Conservation (phyloP, 176 grass and related monocot species). For the Aegilops tauschii region DNA sequence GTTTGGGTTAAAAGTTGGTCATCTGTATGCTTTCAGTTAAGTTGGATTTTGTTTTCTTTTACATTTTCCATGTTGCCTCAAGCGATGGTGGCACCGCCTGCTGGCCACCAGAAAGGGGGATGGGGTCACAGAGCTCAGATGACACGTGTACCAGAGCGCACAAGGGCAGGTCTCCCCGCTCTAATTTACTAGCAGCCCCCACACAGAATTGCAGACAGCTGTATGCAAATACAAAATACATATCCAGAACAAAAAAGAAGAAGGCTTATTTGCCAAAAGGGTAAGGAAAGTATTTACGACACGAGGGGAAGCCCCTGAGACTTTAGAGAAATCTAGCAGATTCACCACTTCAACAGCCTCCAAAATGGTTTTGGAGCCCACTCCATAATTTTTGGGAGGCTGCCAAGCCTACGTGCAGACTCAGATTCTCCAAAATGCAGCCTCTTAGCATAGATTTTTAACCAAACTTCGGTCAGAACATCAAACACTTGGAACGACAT, state of each 20-base stretch:
- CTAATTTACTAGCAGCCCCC: neutral
- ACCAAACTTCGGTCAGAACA: too few relatives aligned
- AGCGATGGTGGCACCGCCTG: neutral
- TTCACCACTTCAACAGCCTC: too few relatives aligned
- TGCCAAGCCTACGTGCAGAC: too few relatives aligned
- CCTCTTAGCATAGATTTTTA: too few relatives aligned
- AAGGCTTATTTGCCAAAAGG: neutral
- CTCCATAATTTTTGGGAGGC: too few relatives aligned
- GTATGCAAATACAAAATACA: neutral
- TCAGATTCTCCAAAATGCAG: too few relatives aligned
- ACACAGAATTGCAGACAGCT: constrained; percentile 7
- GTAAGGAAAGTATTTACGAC: neutral
- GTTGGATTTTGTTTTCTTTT: neutral
- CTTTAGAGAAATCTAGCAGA: too few relatives aligned
- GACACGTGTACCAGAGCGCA: neutral
- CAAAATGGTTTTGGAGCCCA: too few relatives aligned
- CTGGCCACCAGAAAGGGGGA: neutral
- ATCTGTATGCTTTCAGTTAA: neutral
- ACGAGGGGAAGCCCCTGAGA: neutral
- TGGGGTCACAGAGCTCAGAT: neutral
- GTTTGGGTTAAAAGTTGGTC: neutral
- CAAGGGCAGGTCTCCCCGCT: neutral
- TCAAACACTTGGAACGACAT: too few relatives aligned
- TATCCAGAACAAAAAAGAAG: neutral
- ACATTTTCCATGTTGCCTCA: neutral